phyloP scores from a whole-genome alignment of 352 stramenopile genomes.

The Phytophthora cactorum region DNA sequence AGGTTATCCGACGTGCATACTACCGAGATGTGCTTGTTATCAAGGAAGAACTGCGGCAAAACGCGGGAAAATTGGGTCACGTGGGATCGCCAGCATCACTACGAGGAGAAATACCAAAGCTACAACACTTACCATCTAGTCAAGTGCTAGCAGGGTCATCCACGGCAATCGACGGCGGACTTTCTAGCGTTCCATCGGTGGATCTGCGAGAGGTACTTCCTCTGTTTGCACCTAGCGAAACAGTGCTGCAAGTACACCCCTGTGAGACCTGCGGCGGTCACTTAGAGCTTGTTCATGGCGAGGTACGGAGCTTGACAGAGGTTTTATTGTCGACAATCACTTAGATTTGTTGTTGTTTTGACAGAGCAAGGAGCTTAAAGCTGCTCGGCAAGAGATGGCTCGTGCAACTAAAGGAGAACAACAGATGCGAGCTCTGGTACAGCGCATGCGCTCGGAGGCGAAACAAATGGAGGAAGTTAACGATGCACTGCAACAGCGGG shows the following conservation, averaged over 20 bases:
- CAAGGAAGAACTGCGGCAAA: conserved; percentile 76
- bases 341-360: no score
- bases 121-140: conserved; percentile 19
- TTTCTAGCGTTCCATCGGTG: conserved; percentile 72
- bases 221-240: conserved; percentile 79
- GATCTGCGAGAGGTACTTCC: conserved; percentile 72
- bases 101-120: conserved; percentile 18
- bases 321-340: background rate
- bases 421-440: conserved; percentile 70
- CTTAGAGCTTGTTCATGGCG: conserved; percentile 80
- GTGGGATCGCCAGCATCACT: conserved; percentile 7
- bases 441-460: conserved; percentile 68
- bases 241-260: conserved; percentile 72
- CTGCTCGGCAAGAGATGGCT: conserved; percentile 67
- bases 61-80: conserved; percentile 25
- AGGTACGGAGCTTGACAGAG: conserved; percentile 41
- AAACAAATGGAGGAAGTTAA: conserved; percentile 80
- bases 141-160: conserved; percentile 11
- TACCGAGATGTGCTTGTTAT: conserved; percentile 86
- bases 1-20: conserved; percentile 78
- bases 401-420: conserved; percentile 73
- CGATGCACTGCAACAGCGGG: conserved; percentile 73
- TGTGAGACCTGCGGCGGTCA: conserved; percentile 76
- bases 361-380: conserved; percentile 73
- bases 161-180: conserved; percentile 23